These are phyloP conservation scores for Chalciporus chontae DNA, from an alignment of 768 basidiomycete genomes.

Conservation along the genomic window DNA sequence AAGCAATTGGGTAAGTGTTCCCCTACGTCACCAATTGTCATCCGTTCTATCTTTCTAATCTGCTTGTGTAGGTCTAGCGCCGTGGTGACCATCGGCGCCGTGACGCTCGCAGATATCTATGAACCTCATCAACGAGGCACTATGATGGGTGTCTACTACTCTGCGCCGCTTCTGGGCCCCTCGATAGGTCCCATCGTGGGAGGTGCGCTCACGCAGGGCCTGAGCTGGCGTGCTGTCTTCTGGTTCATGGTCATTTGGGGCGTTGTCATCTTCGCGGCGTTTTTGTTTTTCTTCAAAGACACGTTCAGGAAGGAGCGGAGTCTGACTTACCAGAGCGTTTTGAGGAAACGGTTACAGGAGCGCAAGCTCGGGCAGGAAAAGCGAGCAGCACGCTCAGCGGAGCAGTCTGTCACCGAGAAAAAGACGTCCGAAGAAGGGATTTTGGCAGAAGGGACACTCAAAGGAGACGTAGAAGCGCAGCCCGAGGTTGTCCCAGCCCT, in stretches of 20 bases:
- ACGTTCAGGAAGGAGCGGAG: conserved; percentile 85
- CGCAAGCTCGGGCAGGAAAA: conserved; percentile 16
- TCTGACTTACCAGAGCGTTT: conserved; percentile 66
- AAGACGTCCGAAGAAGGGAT: background rate
- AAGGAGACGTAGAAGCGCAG: conserved; percentile 26
- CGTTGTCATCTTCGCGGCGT: conserved; percentile 50
- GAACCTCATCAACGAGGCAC: conserved; percentile 72
- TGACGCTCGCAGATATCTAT: conserved; percentile 76
- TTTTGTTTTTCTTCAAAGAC: conserved; percentile 74
- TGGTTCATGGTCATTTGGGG: conserved; percentile 76
- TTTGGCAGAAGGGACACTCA: conserved; percentile 1
- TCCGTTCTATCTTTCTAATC: background rate
- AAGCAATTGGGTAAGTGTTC: conserved; percentile 55
- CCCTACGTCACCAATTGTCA: background rate
- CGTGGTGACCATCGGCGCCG: conserved; percentile 64
- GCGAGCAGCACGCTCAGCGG: background rate
- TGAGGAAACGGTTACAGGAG: conserved; percentile 41
- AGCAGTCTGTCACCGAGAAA: conserved; percentile 11
- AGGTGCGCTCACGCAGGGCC: conserved; percentile 61
- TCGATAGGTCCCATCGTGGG: conserved; percentile 68
- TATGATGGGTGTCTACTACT: conserved; percentile 81
- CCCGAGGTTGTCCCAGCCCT: conserved; percentile 7
- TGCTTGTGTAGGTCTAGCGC: conserved; percentile 50
- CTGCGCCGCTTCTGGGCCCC: conserved; percentile 74
- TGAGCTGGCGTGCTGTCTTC: conserved; percentile 81